phyloP scores from a whole-genome alignment of 352 stramenopile species.

The Globisporangium lucens region DNA sequence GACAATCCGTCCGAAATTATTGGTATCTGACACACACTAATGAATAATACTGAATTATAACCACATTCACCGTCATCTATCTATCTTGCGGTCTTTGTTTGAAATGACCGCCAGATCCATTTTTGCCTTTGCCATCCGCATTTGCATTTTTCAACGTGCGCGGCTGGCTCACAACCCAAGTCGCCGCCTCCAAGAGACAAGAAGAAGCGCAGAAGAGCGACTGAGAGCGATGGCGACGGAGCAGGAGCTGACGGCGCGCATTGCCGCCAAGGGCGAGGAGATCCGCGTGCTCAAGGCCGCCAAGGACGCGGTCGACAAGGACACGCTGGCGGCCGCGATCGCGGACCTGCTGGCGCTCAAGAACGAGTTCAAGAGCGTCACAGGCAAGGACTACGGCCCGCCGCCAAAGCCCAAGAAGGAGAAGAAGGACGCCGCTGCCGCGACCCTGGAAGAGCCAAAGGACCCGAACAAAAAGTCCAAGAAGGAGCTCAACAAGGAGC shows the following conservation, averaged over 20 bases:
- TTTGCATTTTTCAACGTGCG: background rate
- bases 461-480: constrained; percentile 77
- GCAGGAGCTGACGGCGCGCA: constrained; percentile 53
- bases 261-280: constrained; percentile 63
- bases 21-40: background rate
- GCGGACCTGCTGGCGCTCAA: constrained; percentile 69
- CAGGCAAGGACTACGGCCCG: constrained; percentile 66
- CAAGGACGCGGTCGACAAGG: constrained; percentile 50
- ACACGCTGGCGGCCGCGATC: constrained; percentile 48
- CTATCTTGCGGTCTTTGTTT: background rate
- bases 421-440: constrained; percentile 36
- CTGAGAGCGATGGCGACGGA: constrained; percentile 38
- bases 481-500: constrained; percentile 89
- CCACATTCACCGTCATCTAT: background rate
- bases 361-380: constrained; percentile 69
- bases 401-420: constrained; percentile 64
- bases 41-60: background rate
- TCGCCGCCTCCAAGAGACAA: constrained; percentile 2
- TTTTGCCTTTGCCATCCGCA: background rate
- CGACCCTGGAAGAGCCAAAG: constrained; percentile 19
- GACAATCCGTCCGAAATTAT: background rate
- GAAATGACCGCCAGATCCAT: background rate
- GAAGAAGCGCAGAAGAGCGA: background rate
- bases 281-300: constrained; percentile 66
- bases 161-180: background rate